Percentiles rank a stretch among this genome's conserved stretches.
phyloP scores from a whole-genome alignment of 2,329 filamentous ascomycete species.

The Saccharata proteae region DNA sequence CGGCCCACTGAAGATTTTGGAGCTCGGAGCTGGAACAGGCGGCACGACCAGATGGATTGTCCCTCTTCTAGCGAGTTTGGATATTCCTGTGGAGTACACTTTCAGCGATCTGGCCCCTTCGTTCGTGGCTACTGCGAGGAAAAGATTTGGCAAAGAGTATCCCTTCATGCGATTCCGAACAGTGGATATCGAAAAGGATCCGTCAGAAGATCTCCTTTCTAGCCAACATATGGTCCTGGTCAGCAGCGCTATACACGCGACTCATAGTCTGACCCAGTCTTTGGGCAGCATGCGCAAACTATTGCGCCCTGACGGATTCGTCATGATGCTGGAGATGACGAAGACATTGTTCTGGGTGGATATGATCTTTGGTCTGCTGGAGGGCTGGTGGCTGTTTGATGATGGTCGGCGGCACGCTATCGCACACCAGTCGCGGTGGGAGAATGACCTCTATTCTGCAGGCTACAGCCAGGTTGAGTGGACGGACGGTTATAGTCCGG shows the following conservation, averaged over 20 bases:
- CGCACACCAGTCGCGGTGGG: constrained; percentile 12
- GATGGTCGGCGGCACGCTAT: constrained; percentile 20
- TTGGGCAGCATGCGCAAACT: constrained; percentile 13
- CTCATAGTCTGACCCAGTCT: constrained; percentile 12
- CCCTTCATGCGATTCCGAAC: constrained; percentile 20
- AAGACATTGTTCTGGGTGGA: constrained; percentile 20
- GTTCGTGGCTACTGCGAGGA: constrained; percentile 21
- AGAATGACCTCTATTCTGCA: constrained; percentile 11
- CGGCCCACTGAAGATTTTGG: constrained; percentile 11
- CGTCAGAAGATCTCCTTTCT: constrained; percentile 10
- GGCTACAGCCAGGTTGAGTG: constrained; percentile 15
- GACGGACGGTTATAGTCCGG: constrained; percentile 13
- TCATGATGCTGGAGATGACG: constrained; percentile 21
- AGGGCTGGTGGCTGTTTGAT: constrained; percentile 30
- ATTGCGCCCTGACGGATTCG: constrained; percentile 18
- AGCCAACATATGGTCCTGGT: constrained; percentile 17
- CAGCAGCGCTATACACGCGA: constrained; percentile 24
- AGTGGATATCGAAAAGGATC: constrained; percentile 21
- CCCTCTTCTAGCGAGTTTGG: constrained; percentile 14
- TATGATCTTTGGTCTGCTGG: constrained; percentile 25
- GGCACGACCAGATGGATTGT: constrained; percentile 17
- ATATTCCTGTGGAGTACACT: constrained; percentile 24
- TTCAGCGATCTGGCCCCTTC: constrained; percentile 28
- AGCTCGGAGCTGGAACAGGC: constrained; percentile 11
- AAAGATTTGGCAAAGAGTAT: constrained; percentile 18